Evolutionary conservation across 1,284 basidiomycete species (phyloP), one percentile per base, ranked within the genome.

Genomic region (Coniophora puteana): DNA sequence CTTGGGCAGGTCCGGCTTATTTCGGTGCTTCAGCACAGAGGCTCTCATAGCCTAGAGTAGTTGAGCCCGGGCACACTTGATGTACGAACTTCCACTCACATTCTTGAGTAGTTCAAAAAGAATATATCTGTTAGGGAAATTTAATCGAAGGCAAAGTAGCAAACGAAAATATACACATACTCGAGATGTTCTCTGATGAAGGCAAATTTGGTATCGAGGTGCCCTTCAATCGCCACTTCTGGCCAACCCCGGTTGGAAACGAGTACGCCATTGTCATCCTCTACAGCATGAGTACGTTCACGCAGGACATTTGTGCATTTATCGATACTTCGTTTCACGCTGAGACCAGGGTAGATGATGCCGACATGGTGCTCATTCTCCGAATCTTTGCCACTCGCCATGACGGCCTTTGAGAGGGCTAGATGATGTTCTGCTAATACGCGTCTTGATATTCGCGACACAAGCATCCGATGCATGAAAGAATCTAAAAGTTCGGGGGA

Each of bases 351-450:
- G 52, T 84, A 84, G 38, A 95, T 93, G 48, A 95, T 87, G 7
- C 92, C 92, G 21, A 95, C 89, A 55, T 86, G 86, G 3, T 55
- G 51, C 32, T 44, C 51, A 25, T 52, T 44, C 13, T 54, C 36
- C 18, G 51, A 45, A 30, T 68, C 59, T 27, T 59, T 58, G 41
- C 68, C 69, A n/a, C n/a, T n/a, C n/a, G n/a, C n/a, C n/a, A n/a
- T n/a, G 20, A 72, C 71, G 27, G 75, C 76, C 43, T 80, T 74
- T 4, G 88, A 85, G 4, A 95, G 69, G 3, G 89, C 86, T 41
- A 94, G 81, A 53, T 95, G 92, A 54, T 95, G 92, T 57, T 94
- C 89, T 2, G 84, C 89, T 22, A 95, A 72, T 21, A 95, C 92
- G 29, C 93, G 78, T 18, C 92, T 75, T 8, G 91, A 93, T 58